Conservation (phyloP, 2,329 filamentous ascomycete genomes). For the Aureobasidium vineae region DNA sequence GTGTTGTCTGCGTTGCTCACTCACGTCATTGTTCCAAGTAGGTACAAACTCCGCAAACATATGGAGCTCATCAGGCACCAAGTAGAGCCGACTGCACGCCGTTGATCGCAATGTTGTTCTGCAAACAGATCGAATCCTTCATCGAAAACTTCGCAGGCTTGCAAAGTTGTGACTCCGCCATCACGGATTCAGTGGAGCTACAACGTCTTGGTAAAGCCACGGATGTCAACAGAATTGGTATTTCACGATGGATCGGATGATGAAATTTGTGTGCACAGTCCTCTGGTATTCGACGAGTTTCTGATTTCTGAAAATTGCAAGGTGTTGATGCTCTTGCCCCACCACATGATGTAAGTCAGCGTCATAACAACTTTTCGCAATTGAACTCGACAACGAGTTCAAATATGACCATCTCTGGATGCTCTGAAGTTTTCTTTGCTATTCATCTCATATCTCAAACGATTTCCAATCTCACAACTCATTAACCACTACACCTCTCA, state of each 20-base stretch:
- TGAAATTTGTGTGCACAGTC: conserved; percentile 10
- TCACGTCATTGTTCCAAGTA: background rate
- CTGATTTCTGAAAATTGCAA: conserved; percentile 9
- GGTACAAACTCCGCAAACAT: background rate
- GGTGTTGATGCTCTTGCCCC: conserved; percentile 16
- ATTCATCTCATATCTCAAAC: conserved; percentile 21
- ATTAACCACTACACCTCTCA: background rate
- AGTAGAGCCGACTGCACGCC: conserved; percentile 23
- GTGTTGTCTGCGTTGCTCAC: background rate
- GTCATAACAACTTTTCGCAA: conserved; percentile 11
- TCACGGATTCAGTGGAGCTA: conserved; percentile 6
- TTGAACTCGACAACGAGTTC: conserved; percentile 5
- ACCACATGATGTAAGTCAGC: conserved; percentile 20
- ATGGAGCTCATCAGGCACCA: background rate
- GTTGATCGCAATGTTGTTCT: conserved; percentile 19
- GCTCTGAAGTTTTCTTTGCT: conserved; percentile 6
- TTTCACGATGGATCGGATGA: conserved; percentile 3
- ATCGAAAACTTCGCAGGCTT: background rate
- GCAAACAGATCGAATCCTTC: conserved; percentile 12
- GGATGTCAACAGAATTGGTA: background rate
- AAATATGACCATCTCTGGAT: conserved; percentile 16
- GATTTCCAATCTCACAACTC: background rate
- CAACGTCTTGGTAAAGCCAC: conserved; percentile 7
- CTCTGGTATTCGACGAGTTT: conserved; percentile 16
- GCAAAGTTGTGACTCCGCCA: conserved; percentile 11